Percentiles rank a stretch among this genome's conserved stretches.
These are phyloP conservation scores for Cephaloascus albidus DNA, from an alignment of 805 yeast genomes.

Conservation along the genomic window DNA sequence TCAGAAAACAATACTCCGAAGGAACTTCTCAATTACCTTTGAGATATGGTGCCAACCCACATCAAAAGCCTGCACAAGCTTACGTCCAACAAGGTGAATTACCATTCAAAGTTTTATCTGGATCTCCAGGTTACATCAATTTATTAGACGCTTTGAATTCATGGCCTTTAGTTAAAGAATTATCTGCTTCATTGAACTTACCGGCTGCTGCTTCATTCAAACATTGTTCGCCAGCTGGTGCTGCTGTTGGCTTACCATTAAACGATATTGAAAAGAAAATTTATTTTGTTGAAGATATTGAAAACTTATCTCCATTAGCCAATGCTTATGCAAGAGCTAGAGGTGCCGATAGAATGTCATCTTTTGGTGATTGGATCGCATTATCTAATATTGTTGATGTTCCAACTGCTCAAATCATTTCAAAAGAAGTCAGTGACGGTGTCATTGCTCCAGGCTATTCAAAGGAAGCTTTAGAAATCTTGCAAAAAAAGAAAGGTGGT, in stretches of 20 bases:
- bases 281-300: constrained; percentile 91
- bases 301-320: constrained; percentile 92
- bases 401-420: constrained; percentile 93
- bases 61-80: constrained; percentile 99
- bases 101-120: constrained; percentile 89
- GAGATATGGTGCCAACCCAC: constrained; percentile 98
- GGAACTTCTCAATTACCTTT: constrained; percentile 82
- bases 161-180: constrained; percentile 97
- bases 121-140: constrained; percentile 97
- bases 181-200: constrained; percentile 84
- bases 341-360: constrained; percentile 99
- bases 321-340: constrained; percentile 98
- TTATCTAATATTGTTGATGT: constrained; percentile 92
- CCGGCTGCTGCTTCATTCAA: constrained; percentile 99
- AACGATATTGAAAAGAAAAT: constrained; percentile 87
- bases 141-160: constrained; percentile 94
- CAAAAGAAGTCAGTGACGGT: constrained; percentile 97
- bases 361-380: constrained; percentile 98
- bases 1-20: constrained; percentile 95
- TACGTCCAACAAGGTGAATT: constrained; percentile 77
- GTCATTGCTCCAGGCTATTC: constrained; percentile 97
- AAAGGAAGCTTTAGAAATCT: constrained; percentile 83
- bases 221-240: constrained; percentile 99
- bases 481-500: constrained; percentile 91
- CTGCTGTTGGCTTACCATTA: constrained; percentile 93